phyloP scores from a whole-genome alignment of 768 basidiomycete species.

The Podaxis carcinomalis region DNA sequence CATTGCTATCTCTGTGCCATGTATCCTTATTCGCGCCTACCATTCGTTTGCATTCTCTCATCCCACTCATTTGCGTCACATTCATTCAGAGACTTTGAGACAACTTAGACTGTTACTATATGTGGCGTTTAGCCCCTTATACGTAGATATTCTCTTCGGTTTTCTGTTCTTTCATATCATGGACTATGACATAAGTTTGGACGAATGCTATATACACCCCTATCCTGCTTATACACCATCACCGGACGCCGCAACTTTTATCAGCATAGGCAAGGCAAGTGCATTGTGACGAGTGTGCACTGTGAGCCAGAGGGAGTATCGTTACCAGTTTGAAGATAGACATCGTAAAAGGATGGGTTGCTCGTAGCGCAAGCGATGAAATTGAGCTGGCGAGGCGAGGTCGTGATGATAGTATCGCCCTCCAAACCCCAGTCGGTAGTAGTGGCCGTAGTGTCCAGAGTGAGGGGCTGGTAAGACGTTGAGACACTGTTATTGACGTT shows the following conservation, averaged over 20 bases:
- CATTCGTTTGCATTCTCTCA: not conserved
- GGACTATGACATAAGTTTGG: no score
- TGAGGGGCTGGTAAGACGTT: constrained; percentile 45
- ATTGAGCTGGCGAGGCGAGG: constrained; percentile 46
- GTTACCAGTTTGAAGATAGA: constrained; percentile 50
- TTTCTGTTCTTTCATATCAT: not conserved
- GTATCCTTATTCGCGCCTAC: not conserved
- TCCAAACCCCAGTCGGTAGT: constrained; percentile 55
- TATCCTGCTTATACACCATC: not conserved
- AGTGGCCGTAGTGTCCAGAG: constrained; percentile 38
- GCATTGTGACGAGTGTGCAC: constrained; percentile 36
- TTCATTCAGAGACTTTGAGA: no score
- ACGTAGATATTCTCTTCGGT: not conserved
- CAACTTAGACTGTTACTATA: not conserved
- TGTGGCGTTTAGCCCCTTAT: not conserved
- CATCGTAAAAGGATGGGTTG: constrained; percentile 34
- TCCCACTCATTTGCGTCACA: not conserved
- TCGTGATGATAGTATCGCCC: constrained; percentile 57
- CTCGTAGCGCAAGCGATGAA: constrained; percentile 49
- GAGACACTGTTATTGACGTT: constrained; percentile 40
- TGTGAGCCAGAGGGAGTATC: constrained; percentile 36
- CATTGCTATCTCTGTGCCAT: not conserved
- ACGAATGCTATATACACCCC: not conserved
- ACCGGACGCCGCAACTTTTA: not conserved
- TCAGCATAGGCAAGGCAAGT: constrained; percentile 41